Base-by-base conservation (phyloP, 2,329 filamentous ascomycete genomes). In the Colletotrichum chlorophyti region DNA sequence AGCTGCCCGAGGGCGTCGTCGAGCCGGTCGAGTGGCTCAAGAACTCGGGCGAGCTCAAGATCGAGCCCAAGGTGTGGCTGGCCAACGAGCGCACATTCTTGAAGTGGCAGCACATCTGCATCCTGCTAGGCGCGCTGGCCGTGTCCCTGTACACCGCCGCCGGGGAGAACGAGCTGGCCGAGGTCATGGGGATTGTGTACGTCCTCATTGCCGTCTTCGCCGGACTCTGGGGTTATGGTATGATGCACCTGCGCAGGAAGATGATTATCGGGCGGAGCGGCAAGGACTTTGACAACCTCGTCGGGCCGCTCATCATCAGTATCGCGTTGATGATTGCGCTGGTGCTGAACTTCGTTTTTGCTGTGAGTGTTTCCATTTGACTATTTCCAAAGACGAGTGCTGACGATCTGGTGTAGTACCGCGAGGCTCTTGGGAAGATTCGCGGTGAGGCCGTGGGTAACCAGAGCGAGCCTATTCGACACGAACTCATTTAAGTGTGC, bases 31-130 rank as follows among this genome's bases (percentile, higher is more conserved):
- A 87, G 64, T 96, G 94, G 88, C 91, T 99, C 80, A 99, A 99
- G 79, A 96, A 99, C 74, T 85, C 90, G 29, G 94, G 95, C 3
- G 91, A 93, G 31, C 84, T 98, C 64, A 90, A 93, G 70, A 92
- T 99, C 55, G 95, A 99, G 77, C 93, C 92, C 61, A 99, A 99
- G 76, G 94, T 99, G 26, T 99, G 95, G 94, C 88, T 99, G 55
- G 95, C 95, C 52, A 99, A 99, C 74, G 94, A 99, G 77, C 89
- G 95, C 61, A 99, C 95, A 0, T 99, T 97, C 72, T 89, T 99
- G 74, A 98, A 97, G 75, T 99, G 95, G 95, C 91, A 98, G 79
- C 93, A 98, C 73, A 93, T 99, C 68, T 89, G 87, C 61, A 86
- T 99, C 45, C 82, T 99, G 12, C 86, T 99, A 21, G 93, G 93